Conservation (phyloP, 2,329 filamentous ascomycete genomes). For the Pleomassaria siparia region DNA sequence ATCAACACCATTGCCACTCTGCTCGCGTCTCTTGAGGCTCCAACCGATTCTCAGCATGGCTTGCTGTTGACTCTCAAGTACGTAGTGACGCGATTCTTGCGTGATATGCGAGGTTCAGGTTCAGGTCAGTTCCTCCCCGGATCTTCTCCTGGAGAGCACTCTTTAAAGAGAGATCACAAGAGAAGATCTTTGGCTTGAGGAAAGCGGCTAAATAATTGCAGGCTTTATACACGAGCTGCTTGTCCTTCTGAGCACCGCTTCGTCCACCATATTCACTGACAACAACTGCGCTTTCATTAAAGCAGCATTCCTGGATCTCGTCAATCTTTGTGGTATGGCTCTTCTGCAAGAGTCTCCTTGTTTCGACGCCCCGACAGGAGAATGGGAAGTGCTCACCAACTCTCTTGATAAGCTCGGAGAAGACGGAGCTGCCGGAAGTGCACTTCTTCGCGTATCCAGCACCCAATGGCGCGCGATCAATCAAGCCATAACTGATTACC, state of each 20-base stretch:
- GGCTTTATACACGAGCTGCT: conserved; percentile 18
- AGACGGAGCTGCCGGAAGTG: not conserved
- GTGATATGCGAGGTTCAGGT: conserved; percentile 8
- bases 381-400: not conserved
- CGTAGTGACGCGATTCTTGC: conserved; percentile 26
- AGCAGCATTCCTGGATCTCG: conserved; percentile 41
- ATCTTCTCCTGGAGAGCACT: too few relatives aligned
- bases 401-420: not conserved
- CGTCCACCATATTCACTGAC: conserved; percentile 16
- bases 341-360: conserved; percentile 15
- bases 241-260: conserved; percentile 17
- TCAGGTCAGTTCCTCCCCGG: too few relatives aligned
- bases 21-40: conserved; percentile 13
- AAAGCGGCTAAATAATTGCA: not conserved
- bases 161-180: too few relatives aligned
- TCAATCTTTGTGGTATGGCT: conserved; percentile 28
- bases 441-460: not conserved
- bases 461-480: conserved; percentile 1
- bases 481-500: not conserved
- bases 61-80: conserved; percentile 35
- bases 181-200: too few relatives aligned
- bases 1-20: conserved; percentile 22
- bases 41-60: conserved; percentile 35
- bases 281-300: conserved; percentile 36
- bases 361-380: not conserved